Evolutionary conservation across 2,329 filamentous ascomycete genomes (phyloP).

Genomic region (Trichoderma asperellum): DNA sequence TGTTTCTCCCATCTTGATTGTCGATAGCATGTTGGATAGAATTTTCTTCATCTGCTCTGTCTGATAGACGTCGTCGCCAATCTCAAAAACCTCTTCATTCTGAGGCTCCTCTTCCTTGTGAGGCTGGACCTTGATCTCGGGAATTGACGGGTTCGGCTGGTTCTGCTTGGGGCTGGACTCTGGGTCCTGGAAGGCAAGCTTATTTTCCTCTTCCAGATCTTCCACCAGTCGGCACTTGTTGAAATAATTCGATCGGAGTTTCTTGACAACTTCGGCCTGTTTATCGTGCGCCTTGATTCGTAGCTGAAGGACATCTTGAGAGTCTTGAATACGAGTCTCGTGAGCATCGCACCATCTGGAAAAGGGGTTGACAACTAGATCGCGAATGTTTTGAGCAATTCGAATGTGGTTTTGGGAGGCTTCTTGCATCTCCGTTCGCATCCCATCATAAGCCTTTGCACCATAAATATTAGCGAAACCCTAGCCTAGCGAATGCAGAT

Average conservation of each 20-base stretch:
- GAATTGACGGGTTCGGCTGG: slow-evolving; percentile 65
- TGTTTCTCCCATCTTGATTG: slow-evolving; percentile 83
- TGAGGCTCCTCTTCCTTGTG: slow-evolving; percentile 64
- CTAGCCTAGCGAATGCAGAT: background rate
- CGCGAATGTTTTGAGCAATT: slow-evolving; percentile 94
- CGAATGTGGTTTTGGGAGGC: slow-evolving; percentile 89
- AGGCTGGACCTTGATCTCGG: slow-evolving; percentile 85
- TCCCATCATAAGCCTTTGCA: slow-evolving; percentile 84
- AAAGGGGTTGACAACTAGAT: slow-evolving; percentile 93
- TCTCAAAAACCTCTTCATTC: slow-evolving; percentile 81
- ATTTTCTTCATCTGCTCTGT: slow-evolving; percentile 91
- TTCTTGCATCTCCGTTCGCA: slow-evolving; percentile 89
- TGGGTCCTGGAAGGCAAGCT: slow-evolving; percentile 92
- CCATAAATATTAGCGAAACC: slow-evolving; percentile 30
- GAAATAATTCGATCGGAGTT: slow-evolving; percentile 94
- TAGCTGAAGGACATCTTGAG: slow-evolving; percentile 88
- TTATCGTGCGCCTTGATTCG: slow-evolving; percentile 92
- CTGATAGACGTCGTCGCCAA: slow-evolving; percentile 85
- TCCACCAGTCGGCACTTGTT: slow-evolving; percentile 98
- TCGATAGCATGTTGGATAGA: slow-evolving; percentile 80
- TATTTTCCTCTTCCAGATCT: slow-evolving; percentile 97
- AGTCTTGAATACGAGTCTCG: slow-evolving; percentile 86
- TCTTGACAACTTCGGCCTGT: slow-evolving; percentile 87
- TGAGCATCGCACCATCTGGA: slow-evolving; percentile 96
- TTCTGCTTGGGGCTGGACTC: slow-evolving; percentile 66